A percentile compares a stretch with the other conserved stretches of the same genome.
Conservation (phyloP, 345 rosid genomes). For the Populus pruinosa region DNA sequence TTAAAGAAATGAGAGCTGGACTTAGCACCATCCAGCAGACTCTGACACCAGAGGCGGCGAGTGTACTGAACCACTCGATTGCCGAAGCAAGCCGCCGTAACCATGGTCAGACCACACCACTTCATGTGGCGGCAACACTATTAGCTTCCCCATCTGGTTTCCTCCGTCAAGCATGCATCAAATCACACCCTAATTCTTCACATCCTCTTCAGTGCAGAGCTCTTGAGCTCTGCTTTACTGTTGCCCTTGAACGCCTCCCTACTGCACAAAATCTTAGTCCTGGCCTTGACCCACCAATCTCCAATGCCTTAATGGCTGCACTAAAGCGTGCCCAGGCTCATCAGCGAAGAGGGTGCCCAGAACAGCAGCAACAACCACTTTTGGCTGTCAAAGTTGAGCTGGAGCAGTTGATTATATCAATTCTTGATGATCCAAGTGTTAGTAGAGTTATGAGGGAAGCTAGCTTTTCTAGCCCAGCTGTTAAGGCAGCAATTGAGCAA, state of each 20-base stretch:
- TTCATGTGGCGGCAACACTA: constrained; percentile 94
- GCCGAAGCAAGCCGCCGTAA: constrained; percentile 87
- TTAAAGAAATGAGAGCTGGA: constrained; percentile 86
- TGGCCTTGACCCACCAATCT: constrained; percentile 73
- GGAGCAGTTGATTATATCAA: constrained; percentile 90
- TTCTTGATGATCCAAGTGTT: constrained; percentile 96
- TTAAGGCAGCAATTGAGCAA: constrained; percentile 85
- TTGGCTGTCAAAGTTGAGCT: constrained; percentile 95
- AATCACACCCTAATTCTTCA: constrained; percentile 95
- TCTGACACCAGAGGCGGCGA: constrained; percentile 93
- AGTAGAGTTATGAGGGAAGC: constrained; percentile 98
- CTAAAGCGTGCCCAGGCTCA: constrained; percentile 97
- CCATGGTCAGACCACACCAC: constrained; percentile 94
- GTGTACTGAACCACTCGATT: constrained; percentile 76
- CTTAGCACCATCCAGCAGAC: constrained; percentile 95
- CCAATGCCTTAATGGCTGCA: constrained; percentile 97
- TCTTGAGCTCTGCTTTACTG: constrained; percentile 97
- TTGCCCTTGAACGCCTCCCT: constrained; percentile 93
- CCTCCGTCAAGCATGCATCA: constrained; percentile 95
- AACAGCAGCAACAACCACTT: constrained; percentile 96
- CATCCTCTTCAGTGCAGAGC: constrained; percentile 99
- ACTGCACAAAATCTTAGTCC: constrained; percentile 46
- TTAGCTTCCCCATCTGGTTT: constrained; percentile 74
- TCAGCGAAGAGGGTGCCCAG: constrained; percentile 97
- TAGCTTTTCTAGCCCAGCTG: constrained; percentile 94